These are phyloP conservation scores for Boletus fagicola DNA, from an alignment of 768 basidiomycete species.

Conservation along the genomic window DNA sequence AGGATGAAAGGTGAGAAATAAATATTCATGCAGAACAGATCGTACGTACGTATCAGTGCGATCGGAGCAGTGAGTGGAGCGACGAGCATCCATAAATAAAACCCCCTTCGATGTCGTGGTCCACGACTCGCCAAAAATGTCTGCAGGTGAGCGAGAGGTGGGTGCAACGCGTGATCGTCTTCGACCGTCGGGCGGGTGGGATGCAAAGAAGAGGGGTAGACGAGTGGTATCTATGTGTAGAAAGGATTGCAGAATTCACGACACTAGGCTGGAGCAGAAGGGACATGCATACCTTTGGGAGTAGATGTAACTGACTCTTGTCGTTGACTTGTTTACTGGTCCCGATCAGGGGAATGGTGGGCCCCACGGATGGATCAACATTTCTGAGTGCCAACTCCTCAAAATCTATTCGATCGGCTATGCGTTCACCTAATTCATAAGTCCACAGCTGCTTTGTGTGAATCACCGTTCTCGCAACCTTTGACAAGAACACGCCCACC, in stretches of 20 bases:
- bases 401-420: constrained; percentile 73
- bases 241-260: background rate
- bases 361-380: constrained; percentile 67
- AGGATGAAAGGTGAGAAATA: constrained; percentile 1
- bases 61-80: constrained; percentile 77
- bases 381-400: constrained; percentile 77
- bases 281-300: constrained; percentile 12
- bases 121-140: constrained; percentile 51
- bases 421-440: constrained; percentile 62
- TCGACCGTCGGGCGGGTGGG: constrained; percentile 33
- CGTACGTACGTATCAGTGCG: constrained; percentile 65
- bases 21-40: background rate
- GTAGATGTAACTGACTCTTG: constrained; percentile 5
- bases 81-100: constrained; percentile 61
- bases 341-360: constrained; percentile 37
- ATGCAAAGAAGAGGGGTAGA: constrained; percentile 52
- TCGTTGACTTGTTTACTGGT: constrained; percentile 18
- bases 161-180: constrained; percentile 26
- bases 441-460: constrained; percentile 47
- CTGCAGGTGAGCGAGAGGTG: constrained; percentile 45
- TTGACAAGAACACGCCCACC: constrained; percentile 41
- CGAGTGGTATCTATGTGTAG: constrained; percentile 48
- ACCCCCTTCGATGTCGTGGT: constrained; percentile 64
- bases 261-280: background rate
- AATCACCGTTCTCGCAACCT: constrained; percentile 3